Percentiles rank a stretch among this genome's conserved stretches.
phyloP scores from a whole-genome alignment of 1,284 basidiomycete genomes.

The Sporisorium scitamineum region DNA sequence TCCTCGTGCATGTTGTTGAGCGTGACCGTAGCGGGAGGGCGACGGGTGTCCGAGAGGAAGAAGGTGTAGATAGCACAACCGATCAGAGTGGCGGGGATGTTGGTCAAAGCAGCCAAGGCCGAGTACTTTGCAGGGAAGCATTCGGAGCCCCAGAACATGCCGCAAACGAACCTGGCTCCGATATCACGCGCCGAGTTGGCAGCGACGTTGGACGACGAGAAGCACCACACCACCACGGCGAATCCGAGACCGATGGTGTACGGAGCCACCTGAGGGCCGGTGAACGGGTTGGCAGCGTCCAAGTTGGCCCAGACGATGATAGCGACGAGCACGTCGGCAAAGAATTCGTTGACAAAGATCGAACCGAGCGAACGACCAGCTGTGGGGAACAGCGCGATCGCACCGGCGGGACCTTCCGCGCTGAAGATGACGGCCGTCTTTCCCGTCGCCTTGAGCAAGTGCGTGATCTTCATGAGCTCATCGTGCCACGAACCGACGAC shows the following conservation, averaged over 20 bases:
- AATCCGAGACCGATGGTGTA: constrained; percentile 59
- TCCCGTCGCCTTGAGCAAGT: constrained; percentile 35
- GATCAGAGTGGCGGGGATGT: constrained; percentile 56
- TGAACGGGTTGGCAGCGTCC: constrained; percentile 57
- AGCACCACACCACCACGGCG: constrained; percentile 57
- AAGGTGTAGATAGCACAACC: constrained; percentile 59
- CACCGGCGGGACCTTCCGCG: constrained; percentile 55
- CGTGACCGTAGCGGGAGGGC: constrained; percentile 47
- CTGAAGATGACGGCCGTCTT: constrained; percentile 49
- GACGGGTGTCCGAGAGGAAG: constrained; percentile 57
- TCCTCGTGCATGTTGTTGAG: constrained; percentile 49
- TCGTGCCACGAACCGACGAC: constrained; percentile 50
- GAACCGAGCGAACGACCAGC: constrained; percentile 44
- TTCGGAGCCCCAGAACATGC: constrained; percentile 50
- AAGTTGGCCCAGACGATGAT: constrained; percentile 61
- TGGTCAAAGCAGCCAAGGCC: constrained; percentile 57
- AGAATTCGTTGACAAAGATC: constrained; percentile 60
- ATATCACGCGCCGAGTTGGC: constrained; percentile 61
- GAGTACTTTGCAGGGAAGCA: constrained; percentile 59
- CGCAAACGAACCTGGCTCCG: constrained; percentile 54
- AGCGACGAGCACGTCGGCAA: constrained; percentile 52
- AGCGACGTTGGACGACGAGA: constrained; percentile 50
- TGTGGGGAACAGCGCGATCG: constrained; percentile 57
- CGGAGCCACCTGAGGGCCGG: constrained; percentile 47
- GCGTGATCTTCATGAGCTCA: constrained; percentile 49